Evolutionary conservation across 805 yeast genomes (phyloP).

Genomic region (Saccharomycopsis sp.): DNA sequence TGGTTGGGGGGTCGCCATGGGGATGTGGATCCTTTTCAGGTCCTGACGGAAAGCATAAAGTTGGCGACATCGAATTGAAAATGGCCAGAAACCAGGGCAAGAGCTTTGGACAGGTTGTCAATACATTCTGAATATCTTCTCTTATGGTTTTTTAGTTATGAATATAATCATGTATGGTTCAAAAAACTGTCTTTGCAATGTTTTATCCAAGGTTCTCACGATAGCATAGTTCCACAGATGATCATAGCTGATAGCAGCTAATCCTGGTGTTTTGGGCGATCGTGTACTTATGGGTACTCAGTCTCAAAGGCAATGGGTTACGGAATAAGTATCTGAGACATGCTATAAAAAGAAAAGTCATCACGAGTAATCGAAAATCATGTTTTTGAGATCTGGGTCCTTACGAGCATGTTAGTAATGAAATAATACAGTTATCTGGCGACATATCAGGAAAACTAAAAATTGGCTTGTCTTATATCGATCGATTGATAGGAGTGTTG

Average conservation of each 20-base stretch:
- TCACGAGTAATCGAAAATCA: neutral
- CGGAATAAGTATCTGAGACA: neutral
- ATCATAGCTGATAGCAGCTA: neutral
- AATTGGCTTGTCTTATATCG: too few species aligned
- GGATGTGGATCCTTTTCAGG: conserved; percentile 70
- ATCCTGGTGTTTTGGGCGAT: too few species aligned
- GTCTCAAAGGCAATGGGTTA: too few species aligned
- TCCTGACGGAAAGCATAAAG: conserved; percentile 57
- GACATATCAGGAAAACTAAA: too few species aligned
- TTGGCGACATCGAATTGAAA: conserved; percentile 47
- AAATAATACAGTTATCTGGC: too few species aligned
- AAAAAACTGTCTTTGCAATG: neutral
- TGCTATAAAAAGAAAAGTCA: neutral
- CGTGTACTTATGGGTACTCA: neutral
- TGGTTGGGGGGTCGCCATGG: conserved; percentile 65
- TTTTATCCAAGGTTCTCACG: neutral
- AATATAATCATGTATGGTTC: too few species aligned
- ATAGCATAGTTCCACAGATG: neutral
- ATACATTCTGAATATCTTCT: neutral
- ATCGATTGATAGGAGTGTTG: too few species aligned
- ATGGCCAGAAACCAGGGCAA: conserved; percentile 54
- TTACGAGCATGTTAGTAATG: neutral
- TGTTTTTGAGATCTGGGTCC: neutral
- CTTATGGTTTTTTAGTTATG: too few species aligned
- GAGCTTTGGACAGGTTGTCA: conserved; percentile 30